A percentile compares a stretch with the other conserved stretches of the same genome.
Evolutionary conservation across 805 yeast species (phyloP).

Genomic region (Komagataella mondaviorum): DNA sequence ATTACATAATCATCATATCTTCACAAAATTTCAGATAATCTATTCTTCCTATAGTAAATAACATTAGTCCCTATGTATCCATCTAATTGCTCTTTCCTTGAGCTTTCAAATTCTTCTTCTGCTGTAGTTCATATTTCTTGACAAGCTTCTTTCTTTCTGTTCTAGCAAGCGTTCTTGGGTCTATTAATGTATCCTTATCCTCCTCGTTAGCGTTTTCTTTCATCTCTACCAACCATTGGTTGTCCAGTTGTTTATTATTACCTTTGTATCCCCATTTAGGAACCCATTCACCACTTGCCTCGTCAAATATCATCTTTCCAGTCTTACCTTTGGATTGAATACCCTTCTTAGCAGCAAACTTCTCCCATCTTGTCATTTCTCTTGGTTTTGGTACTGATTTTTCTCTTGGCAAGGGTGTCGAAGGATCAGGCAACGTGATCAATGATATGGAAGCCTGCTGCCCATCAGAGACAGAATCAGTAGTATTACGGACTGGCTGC

Average conservation of each 20-base stretch:
- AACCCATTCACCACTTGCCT: slow-evolving; percentile 87
- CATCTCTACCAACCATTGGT: slow-evolving; percentile 94
- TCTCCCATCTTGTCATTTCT: slow-evolving; percentile 93
- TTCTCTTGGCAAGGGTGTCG: slow-evolving; percentile 81
- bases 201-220: slow-evolving; percentile 51
- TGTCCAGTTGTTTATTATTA: slow-evolving; percentile 72
- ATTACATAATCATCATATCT: not conserved
- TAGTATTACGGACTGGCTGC: slow-evolving; percentile 78
- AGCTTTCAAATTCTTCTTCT: slow-evolving; percentile 58
- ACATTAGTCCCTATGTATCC: not conserved
- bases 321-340: slow-evolving; percentile 81
- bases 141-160: slow-evolving; percentile 74
- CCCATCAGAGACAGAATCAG: slow-evolving; percentile 49
- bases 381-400: slow-evolving; percentile 89
- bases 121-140: slow-evolving; percentile 76
- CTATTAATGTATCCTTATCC: slow-evolving; percentile 53
- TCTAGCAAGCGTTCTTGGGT: slow-evolving; percentile 76
- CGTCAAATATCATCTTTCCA: slow-evolving; percentile 84
- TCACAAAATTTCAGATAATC: not conserved
- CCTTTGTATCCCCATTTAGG: slow-evolving; percentile 98
- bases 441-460: slow-evolving; percentile 66
- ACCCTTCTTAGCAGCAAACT: slow-evolving; percentile 92
- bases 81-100: not conserved
- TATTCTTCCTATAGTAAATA: not conserved
- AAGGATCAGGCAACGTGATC: slow-evolving; percentile 74